Base-by-base conservation (phyloP, 2,329 filamentous ascomycete genomes). In the Akanthomyces dipterigenus region DNA sequence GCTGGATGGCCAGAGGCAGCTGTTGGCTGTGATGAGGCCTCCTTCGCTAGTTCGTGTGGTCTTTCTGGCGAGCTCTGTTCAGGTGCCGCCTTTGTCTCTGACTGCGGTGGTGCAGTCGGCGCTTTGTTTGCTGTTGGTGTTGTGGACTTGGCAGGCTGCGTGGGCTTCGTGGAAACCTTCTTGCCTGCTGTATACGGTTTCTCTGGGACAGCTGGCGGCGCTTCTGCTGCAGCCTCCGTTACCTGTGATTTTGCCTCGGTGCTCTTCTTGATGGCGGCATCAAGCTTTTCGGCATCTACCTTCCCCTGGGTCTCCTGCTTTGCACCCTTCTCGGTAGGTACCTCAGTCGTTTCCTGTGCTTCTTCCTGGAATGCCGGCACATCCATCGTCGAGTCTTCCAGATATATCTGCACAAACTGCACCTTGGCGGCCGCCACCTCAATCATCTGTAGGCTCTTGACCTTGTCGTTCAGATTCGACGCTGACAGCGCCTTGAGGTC, bases 331-430 rank as follows among this genome's bases (percentile, higher is more conserved):
- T 31, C 18, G 14, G 2, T 28, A 12, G 24, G 22, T 2, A 57
- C 42, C 2, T 26, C 45, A 5, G 42, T 4, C n/a, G 42, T 36
- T 6, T 4, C 4, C 36, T 40, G 16, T 16, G 16, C 18, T 6
- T 31, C 42, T 5, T 28, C 31, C 22, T 28, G 28, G 20, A 48
- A 40, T 34, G 34, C 14, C 0, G 80, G 79, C 7, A 84, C 72
- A 42, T 78, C 77, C 69, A 84, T 77, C 3, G 80, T 80, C 16
- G 81, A 74, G 68, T 88, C 84, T 61, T 83, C 85, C 64, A 84
- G 74, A 69, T 82, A 86, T 63, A 84, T 78, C 73, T 82, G 87
- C 69, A 86, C 83, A 69, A 87, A 84, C 70, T 88, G 84, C 20
- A 87, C 75, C 70, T 84, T 87, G n/a, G 85, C 83, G 2, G 82